These are phyloP conservation scores for Phaeoacremonium minimum DNA, from an alignment of 2,329 filamentous ascomycete genomes.

Conservation along the genomic window DNA sequence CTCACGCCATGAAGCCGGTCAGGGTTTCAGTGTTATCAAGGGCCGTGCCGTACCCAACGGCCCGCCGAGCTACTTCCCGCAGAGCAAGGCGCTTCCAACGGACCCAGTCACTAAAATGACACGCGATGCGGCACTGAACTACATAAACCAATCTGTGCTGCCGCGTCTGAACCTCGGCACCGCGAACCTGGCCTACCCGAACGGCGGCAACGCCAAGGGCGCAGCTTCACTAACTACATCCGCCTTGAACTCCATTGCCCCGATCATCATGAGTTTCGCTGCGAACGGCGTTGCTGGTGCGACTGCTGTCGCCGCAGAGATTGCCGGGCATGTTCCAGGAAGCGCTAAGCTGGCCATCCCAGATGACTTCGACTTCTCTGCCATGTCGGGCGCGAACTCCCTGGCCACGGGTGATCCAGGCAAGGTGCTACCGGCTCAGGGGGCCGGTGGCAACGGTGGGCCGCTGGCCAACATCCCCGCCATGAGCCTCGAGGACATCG, in stretches of 20 bases:
- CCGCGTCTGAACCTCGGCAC: constrained; percentile 52
- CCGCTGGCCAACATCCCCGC: constrained; percentile 46
- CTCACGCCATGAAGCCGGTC: constrained; percentile 48
- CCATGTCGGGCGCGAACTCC: constrained; percentile 8
- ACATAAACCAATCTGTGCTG: constrained; percentile 66
- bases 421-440: constrained; percentile 2
- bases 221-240: constrained; percentile 2
- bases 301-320: constrained; percentile 3
- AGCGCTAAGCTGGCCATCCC: constrained; percentile 1
- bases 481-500: constrained; percentile 60
- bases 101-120: constrained; percentile 63
- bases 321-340: constrained; percentile 3
- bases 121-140: constrained; percentile 61
- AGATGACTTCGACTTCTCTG: constrained; percentile 6
- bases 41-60: constrained; percentile 63
- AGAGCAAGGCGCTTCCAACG: constrained; percentile 35
- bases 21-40: constrained; percentile 59
- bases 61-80: constrained; percentile 57
- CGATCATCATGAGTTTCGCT: constrained; percentile 5
- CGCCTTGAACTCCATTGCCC: constrained; percentile 5
- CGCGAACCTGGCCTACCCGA: constrained; percentile 27
- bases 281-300: constrained; percentile 3
- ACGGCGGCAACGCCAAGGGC: constrained; percentile 3
- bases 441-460: constrained; percentile 11
- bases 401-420: constrained; percentile 4